phyloP scores from a whole-genome alignment of 2,329 filamentous ascomycete species.

The Talaromyces sp. region DNA sequence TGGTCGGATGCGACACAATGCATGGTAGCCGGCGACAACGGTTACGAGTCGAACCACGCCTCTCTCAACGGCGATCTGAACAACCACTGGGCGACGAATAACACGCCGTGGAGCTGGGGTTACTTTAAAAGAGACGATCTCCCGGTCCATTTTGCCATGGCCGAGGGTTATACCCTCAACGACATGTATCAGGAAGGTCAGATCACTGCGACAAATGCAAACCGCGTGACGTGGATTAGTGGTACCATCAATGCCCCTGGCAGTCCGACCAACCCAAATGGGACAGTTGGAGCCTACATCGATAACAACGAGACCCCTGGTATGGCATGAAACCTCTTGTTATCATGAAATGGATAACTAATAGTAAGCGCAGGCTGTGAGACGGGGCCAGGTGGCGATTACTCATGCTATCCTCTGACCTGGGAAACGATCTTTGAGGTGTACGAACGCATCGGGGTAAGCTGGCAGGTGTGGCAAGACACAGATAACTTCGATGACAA shows the following conservation, averaged over 20 bases:
- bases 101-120: slow-evolving; percentile 52
- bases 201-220: slow-evolving; percentile 51
- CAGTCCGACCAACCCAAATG: slow-evolving; percentile 35
- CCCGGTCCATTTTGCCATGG: slow-evolving; percentile 53
- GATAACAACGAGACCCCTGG: slow-evolving; percentile 50
- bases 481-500: slow-evolving; percentile 53
- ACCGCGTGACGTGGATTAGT: slow-evolving; percentile 49
- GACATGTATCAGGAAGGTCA: slow-evolving; percentile 55
- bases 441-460: slow-evolving; percentile 45
- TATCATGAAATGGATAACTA: not conserved
- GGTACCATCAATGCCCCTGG: slow-evolving; percentile 52
- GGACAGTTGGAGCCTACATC: slow-evolving; percentile 44
- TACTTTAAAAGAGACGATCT: slow-evolving; percentile 50
- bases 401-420: slow-evolving; percentile 50
- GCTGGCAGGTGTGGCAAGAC: slow-evolving; percentile 51
- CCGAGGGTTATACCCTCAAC: slow-evolving; percentile 51
- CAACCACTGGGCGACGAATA: slow-evolving; percentile 51
- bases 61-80: slow-evolving; percentile 50
- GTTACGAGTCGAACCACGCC: slow-evolving; percentile 50
- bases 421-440: slow-evolving; percentile 51
- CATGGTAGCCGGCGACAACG: slow-evolving; percentile 49
- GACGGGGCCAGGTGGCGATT: not conserved
- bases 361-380: slow-evolving; percentile 5
- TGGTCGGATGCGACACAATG: slow-evolving; percentile 51
- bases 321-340: slow-evolving; percentile 12